phyloP scores from a whole-genome alignment of 2,329 filamentous ascomycete species.

The Fusarium tanahbumbuense region DNA sequence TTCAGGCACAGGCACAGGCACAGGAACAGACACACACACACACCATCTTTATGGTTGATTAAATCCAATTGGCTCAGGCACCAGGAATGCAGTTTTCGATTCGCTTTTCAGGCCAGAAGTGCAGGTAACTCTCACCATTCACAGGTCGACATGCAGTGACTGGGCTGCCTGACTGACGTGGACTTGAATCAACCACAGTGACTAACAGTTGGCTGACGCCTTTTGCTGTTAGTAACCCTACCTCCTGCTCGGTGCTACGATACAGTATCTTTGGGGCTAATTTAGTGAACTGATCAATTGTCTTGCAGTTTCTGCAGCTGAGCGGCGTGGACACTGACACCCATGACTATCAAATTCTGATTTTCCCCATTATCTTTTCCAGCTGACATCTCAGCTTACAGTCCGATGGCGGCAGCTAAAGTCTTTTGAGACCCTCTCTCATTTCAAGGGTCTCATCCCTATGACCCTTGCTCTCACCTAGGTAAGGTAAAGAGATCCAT shows the following conservation, averaged over 20 bases:
- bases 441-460: constrained; percentile 6
- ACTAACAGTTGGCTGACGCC: not conserved
- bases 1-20: constrained; percentile 5
- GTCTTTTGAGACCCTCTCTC: not conserved
- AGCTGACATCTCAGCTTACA: constrained; percentile 25
- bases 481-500: constrained; percentile 12
- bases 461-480: constrained; percentile 9
- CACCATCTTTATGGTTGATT: not conserved
- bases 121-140: constrained; percentile 19
- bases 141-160: not conserved
- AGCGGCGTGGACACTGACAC: constrained; percentile 2
- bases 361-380: not conserved
- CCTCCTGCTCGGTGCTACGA: not conserved
- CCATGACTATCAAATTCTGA: constrained; percentile 1
- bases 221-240: not conserved
- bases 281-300: constrained; percentile 6
- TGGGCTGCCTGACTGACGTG: constrained; percentile 35
- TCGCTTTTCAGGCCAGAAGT: not conserved
- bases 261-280: not conserved
- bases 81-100: constrained; percentile 16
- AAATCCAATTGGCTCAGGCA: constrained; percentile 2
- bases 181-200: constrained; percentile 32
- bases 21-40: constrained; percentile 6
- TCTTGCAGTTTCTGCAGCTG: constrained; percentile 20
- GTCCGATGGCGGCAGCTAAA: constrained; percentile 6